Evolutionary conservation across 139 green algal species (phyloP).

Genomic region (Eudorina sp.): DNA sequence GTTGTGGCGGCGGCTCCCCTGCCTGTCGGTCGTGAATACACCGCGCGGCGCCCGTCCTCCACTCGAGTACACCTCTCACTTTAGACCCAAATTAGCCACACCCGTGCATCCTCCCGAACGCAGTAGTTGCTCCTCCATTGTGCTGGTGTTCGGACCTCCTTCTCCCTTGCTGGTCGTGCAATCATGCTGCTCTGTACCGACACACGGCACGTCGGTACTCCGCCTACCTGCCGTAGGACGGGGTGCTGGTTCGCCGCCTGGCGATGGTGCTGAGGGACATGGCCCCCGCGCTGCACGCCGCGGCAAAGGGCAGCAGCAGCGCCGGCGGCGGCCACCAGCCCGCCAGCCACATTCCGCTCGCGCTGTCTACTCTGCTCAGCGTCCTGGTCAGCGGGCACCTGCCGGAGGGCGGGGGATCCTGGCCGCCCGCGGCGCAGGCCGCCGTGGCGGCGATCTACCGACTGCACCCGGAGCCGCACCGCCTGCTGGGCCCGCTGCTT

Average conservation of each 20-base stretch:
- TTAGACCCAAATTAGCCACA: too few species aligned
- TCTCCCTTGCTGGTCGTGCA: too few species aligned
- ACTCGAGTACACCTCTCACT: too few species aligned
- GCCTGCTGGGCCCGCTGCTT: constrained; percentile 52
- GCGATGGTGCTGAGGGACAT: constrained; percentile 82
- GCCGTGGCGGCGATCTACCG: constrained; percentile 83
- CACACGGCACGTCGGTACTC: too few species aligned
- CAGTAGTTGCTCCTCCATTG: too few species aligned
- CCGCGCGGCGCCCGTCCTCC: too few species aligned
- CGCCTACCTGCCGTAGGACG: constrained; percentile 4
- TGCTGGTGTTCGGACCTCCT: too few species aligned
- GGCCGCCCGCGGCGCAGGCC: constrained; percentile 86
- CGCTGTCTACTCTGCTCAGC: constrained; percentile 11
- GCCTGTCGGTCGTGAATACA: too few species aligned
- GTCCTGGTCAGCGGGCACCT: constrained; percentile 15
- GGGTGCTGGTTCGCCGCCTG: constrained; percentile 65
- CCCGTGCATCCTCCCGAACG: too few species aligned
- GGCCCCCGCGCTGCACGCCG: constrained; percentile 69
- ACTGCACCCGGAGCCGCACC: constrained; percentile 84
- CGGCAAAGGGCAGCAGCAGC: constrained; percentile 19
- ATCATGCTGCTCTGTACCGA: too few species aligned
- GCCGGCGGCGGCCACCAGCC: neutral
- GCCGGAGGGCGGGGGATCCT: neutral
- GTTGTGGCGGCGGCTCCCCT: too few species aligned
- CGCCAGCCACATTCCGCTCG: neutral